Evolutionary conservation across 2,329 filamentous ascomycete species (phyloP).

Genomic region (Aaosphaeria pasadenensis): DNA sequence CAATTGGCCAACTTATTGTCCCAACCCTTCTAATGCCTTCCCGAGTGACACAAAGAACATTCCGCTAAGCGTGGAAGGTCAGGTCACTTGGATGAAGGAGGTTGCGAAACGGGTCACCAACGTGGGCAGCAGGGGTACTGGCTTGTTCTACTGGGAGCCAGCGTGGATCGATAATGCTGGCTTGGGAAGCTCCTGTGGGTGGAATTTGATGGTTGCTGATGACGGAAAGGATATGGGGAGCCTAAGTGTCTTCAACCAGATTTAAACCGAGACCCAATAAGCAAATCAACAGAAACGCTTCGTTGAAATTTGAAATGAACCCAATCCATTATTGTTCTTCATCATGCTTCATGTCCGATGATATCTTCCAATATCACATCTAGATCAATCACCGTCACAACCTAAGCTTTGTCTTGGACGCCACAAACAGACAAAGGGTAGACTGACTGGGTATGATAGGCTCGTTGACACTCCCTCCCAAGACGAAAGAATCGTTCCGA

Average conservation of each 20-base stretch:
- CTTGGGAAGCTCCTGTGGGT: slow-evolving; percentile 63
- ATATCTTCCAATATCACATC: too few relatives aligned
- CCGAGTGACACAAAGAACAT: slow-evolving; percentile 59
- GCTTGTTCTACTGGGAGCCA: slow-evolving; percentile 73
- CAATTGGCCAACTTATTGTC: slow-evolving; percentile 66
- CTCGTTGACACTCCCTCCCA: too few relatives aligned
- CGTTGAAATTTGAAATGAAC: too few relatives aligned
- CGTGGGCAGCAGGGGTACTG: slow-evolving; percentile 51
- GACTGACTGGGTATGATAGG: too few relatives aligned
- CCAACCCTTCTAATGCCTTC: slow-evolving; percentile 56
- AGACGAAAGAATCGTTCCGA: too few relatives aligned
- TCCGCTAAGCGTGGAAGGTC: slow-evolving; percentile 62
- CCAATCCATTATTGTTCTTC: too few relatives aligned
- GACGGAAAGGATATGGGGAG: slow-evolving; percentile 56
- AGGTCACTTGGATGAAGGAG: slow-evolving; percentile 59
- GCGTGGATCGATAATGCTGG: slow-evolving; percentile 65
- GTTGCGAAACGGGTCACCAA: slow-evolving; percentile 56
- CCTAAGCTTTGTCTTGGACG: too few relatives aligned
- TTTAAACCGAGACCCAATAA: neutral
- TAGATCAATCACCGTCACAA: too few relatives aligned
- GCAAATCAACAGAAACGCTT: too few relatives aligned
- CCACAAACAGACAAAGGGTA: too few relatives aligned
- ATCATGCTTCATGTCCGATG: too few relatives aligned
- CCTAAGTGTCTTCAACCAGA: slow-evolving; percentile 49
- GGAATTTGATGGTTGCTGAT: slow-evolving; percentile 61